Conservation (phyloP, 1,284 basidiomycete species). For the Vanrija sp. region DNA sequence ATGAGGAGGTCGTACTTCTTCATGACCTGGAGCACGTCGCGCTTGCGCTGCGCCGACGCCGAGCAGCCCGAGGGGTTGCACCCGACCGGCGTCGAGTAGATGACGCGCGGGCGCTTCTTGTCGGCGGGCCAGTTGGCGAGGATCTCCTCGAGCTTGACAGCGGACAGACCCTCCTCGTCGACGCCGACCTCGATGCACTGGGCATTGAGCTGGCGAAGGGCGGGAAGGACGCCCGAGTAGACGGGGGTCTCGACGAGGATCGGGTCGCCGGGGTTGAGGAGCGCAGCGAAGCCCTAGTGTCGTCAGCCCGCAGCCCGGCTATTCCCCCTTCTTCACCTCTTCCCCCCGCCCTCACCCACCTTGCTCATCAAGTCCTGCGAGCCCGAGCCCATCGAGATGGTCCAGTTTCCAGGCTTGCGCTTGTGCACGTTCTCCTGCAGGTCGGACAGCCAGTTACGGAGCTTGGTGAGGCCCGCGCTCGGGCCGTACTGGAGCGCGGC, state of each 20-base stretch:
- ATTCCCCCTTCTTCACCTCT: neutral
- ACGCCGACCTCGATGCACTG: constrained; percentile 73
- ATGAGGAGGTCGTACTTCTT: constrained; percentile 75
- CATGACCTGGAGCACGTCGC: constrained; percentile 70
- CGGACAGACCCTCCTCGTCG: constrained; percentile 70
- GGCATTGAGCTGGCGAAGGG: constrained; percentile 35
- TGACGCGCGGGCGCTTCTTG: constrained; percentile 69
- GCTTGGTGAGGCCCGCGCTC: constrained; percentile 63
- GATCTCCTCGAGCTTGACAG: constrained; percentile 61
- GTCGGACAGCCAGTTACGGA: constrained; percentile 64
- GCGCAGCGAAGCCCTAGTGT: constrained; percentile 52
- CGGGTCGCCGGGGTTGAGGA: constrained; percentile 76
- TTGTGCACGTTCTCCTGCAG: constrained; percentile 65
- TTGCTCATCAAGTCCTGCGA: constrained; percentile 87
- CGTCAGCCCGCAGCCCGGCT: neutral
- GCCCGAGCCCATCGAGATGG: constrained; percentile 71
- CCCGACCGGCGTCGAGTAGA: constrained; percentile 64
- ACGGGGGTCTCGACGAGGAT: constrained; percentile 81
- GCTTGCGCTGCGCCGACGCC: constrained; percentile 66
- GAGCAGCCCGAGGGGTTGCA: constrained; percentile 82
- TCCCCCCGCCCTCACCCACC: constrained; percentile 49
- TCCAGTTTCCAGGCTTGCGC: constrained; percentile 58
- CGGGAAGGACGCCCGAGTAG: constrained; percentile 59
- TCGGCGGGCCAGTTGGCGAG: constrained; percentile 71
- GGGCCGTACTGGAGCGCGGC: constrained; percentile 72